Percentiles rank a stretch among this genome's conserved stretches.
phyloP scores from a whole-genome alignment of 345 rosid genomes.

The Rhizophora apiculata region DNA sequence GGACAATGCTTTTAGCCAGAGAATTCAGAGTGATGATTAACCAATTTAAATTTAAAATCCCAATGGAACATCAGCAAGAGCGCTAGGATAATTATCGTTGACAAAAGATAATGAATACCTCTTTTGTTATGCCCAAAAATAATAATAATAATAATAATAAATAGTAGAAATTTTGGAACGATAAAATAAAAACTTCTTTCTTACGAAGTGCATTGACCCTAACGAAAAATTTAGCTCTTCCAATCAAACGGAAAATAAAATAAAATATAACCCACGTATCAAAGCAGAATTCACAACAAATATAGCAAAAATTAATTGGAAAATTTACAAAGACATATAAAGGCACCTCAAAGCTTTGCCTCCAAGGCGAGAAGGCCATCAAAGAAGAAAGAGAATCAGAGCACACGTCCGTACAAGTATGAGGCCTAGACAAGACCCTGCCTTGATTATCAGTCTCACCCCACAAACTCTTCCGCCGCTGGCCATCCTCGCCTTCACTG shows the following conservation, averaged over 20 bases:
- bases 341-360: slow-evolving; percentile 43
- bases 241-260: not conserved
- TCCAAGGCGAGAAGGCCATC: slow-evolving; percentile 25
- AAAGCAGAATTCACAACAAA: not conserved
- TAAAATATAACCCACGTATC: not conserved
- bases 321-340: not conserved
- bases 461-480: slow-evolving; percentile 5
- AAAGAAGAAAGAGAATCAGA: slow-evolving; percentile 50
- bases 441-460: not conserved
- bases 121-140: no score
- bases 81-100: no score
- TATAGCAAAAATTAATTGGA: not conserved
- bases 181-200: no score
- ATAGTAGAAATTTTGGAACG: no score
- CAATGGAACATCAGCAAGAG: no score
- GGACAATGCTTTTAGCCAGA: not conserved
- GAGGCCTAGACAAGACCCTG: slow-evolving; percentile 11
- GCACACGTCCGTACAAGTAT: slow-evolving; percentile 36
- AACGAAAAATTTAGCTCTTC: no score
- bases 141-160: no score
- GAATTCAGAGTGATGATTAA: not conserved
- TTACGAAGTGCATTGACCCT: not conserved
- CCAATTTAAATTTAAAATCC: not conserved
- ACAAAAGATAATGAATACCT: no score
- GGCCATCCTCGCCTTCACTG: slow-evolving; percentile 13